Evolutionary conservation across 2,329 filamentous ascomycete genomes (phyloP).

Genomic region (Aspergillus novoparasiticus): DNA sequence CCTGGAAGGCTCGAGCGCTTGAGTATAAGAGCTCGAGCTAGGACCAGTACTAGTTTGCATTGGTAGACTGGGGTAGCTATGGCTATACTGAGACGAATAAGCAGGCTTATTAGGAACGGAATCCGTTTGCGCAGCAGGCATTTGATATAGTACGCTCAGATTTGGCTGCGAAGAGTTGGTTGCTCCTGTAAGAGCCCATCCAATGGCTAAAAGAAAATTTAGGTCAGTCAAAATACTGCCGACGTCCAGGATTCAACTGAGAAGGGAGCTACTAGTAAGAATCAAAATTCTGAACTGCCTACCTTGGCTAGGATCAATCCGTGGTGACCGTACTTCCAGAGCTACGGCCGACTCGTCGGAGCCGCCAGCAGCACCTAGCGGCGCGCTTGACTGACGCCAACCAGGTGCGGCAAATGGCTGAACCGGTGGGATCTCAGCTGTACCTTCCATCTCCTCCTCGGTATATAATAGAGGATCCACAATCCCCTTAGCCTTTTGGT

Average conservation of each 20-base stretch:
- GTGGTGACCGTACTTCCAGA: constrained; percentile 46
- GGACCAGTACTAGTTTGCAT: constrained; percentile 24
- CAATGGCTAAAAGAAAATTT: constrained; percentile 64
- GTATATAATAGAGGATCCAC: constrained; percentile 71
- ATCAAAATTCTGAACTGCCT: constrained; percentile 21
- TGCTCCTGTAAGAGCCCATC: constrained; percentile 85
- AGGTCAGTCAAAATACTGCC: constrained; percentile 30
- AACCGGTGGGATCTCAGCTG: constrained; percentile 57
- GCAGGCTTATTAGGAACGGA: constrained; percentile 29
- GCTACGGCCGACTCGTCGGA: constrained; percentile 21
- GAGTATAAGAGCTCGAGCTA: constrained; percentile 29
- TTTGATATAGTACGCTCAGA: constrained; percentile 77
- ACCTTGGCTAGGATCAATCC: constrained; percentile 56
- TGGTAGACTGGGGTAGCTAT: constrained; percentile 29
- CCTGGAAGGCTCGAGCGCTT: constrained; percentile 35
- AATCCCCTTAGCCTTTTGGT: constrained; percentile 85
- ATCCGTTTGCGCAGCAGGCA: constrained; percentile 42
- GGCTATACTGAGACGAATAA: constrained; percentile 34
- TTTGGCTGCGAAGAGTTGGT: constrained; percentile 85
- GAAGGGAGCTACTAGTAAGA: background rate
- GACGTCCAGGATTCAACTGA: background rate
- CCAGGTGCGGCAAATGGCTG: constrained; percentile 54
- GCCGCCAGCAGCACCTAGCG: constrained; percentile 35
- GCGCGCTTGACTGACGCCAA: constrained; percentile 46
- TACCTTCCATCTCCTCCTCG: constrained; percentile 75